Base-by-base conservation (phyloP, 78 protist species). In the Bodo saltans region DNA sequence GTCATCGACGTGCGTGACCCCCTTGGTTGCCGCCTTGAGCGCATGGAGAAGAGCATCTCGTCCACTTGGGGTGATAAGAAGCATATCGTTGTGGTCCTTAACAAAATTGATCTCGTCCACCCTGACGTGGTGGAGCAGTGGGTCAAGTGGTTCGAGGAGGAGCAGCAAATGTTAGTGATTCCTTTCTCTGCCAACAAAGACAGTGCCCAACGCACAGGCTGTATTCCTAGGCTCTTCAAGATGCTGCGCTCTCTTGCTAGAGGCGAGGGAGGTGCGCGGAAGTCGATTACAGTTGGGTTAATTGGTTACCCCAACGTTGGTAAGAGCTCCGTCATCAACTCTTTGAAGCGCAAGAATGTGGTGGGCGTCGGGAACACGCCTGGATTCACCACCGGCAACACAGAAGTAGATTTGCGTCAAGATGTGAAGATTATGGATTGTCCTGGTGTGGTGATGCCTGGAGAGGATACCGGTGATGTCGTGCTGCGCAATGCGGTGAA, bases 1-100 rank as follows among this genome's bases (percentile, higher is more conserved):
- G 97, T 96, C 39, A 75, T 97, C 30, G 99, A 97, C 82, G 99
- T 99, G 1, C 93, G 99, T n/a, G 99, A 97, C 81, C 99, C 99
- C 39, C n/a, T 95, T 70, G 99, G 99, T 1, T 94, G 98, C 89
- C 93, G 98, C 29, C 91, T 92, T 38, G n/a, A 32, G 25, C 88
- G 86, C 28, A 70, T 97, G n/a, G 99, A 97, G 82, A 53, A 75
- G 69, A 70, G 74, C 83, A 88, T 93, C 28, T 68, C 70, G 8
- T 42, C 85, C 40, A 30, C 53, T 75, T 68, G 35, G 73, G 34
- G 91, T n/a, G 72, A 85, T 47, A 87, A 88, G 85, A 93, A 89
- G 88, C 73, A 83, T 1, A 72, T 97, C 29, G 89, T 97, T n/a
- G 84, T 95, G 30, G 87, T 97, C 67, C 81, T 97, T 34, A 97